Percentiles rank a stretch among this genome's conserved stretches.
These are phyloP conservation scores for Fusarium graminum DNA, from an alignment of 2,329 filamentous ascomycete genomes.

Conservation along the genomic window DNA sequence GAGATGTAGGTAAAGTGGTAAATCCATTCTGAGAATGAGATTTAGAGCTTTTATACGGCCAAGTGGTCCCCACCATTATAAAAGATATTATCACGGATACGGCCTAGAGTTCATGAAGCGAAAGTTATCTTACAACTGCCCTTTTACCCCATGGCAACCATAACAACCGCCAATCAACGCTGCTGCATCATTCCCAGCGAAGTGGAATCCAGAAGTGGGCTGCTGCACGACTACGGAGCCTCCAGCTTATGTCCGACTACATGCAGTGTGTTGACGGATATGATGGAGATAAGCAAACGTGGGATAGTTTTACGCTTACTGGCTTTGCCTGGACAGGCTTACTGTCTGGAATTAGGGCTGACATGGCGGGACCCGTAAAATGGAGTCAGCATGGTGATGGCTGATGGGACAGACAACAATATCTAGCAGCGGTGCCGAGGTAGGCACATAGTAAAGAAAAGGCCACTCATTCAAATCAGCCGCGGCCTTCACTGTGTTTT, in stretches of 20 bases:
- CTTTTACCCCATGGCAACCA: background rate
- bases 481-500: background rate
- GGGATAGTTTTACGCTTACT: background rate
- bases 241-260: background rate
- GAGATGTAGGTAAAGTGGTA: background rate
- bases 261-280: background rate
- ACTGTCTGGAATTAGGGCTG: background rate
- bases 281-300: background rate
- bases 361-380: background rate
- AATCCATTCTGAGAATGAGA: background rate
- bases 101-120: background rate
- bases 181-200: background rate
- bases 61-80: background rate
- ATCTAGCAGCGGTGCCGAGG: too few species aligned
- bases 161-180: background rate
- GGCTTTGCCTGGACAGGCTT: background rate
- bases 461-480: too few species aligned
- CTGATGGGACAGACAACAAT: background rate
- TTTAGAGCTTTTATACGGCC: background rate
- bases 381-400: background rate
- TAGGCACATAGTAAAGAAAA: too few species aligned
- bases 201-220: background rate
- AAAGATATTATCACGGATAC: background rate
- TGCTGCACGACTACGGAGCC: background rate
- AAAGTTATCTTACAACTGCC: background rate